Evolutionary conservation across 176 grass and related monocot species (phyloP).

Genomic region (Triticum timopheevii): DNA sequence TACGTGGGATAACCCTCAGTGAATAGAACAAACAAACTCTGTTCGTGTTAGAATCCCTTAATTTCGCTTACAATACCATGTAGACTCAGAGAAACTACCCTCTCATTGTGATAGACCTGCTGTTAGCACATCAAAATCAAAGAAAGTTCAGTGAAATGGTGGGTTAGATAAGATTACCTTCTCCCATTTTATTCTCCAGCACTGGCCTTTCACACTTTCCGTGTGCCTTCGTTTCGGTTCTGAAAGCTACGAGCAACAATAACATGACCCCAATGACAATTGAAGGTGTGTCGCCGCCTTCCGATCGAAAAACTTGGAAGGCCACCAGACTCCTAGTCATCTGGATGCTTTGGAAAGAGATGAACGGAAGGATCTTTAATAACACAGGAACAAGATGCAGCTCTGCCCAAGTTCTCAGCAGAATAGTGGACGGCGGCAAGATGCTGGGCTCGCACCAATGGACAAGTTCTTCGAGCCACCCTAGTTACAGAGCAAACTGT

Average conservation of each 20-base stretch:
- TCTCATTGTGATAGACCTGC: neutral
- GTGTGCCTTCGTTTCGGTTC: neutral
- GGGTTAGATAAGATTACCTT: neutral
- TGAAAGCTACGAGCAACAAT: neutral
- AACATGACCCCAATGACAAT: neutral
- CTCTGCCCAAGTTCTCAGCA: too few species aligned
- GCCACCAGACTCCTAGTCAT: too few species aligned
- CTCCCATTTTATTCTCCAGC: neutral
- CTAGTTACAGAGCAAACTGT: neutral
- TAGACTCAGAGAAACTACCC: neutral
- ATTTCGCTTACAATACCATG: neutral
- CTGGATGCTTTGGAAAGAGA: too few species aligned
- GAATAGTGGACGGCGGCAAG: too few species aligned
- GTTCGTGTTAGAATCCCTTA: neutral
- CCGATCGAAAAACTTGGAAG: too few species aligned
- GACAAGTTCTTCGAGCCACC: too few species aligned
- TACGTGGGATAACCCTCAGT: too few species aligned
- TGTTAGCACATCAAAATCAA: neutral
- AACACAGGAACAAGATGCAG: too few species aligned
- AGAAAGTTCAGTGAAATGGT: neutral
- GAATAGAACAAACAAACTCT: too few species aligned
- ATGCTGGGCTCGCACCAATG: too few species aligned
- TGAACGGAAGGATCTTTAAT: too few species aligned
- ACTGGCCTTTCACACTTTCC: neutral
- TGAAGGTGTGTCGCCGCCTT: too few species aligned